Evolutionary conservation across 768 basidiomycete genomes (phyloP), one percentile per base, ranked within the genome.

Genomic region (Auriscalpium vulgare): DNA sequence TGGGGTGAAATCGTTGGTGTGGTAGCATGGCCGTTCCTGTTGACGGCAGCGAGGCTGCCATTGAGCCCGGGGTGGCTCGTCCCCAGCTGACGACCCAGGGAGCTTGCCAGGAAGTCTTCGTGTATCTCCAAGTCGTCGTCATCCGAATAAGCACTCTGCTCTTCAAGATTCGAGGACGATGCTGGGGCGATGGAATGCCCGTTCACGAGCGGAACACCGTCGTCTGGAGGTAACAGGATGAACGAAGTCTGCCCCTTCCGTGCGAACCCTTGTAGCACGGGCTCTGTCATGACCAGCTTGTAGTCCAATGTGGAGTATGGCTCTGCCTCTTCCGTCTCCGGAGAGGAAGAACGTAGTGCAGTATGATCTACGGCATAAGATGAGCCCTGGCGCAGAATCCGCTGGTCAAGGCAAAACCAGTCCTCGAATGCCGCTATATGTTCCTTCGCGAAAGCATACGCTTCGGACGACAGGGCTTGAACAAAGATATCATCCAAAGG

Each of bases 111-210:
- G 67, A 91, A 91, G 16, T 70, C 77, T 63, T 90, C 84, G 62
- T 79, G 80, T 53, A 91, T 91, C 68, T 90, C 88, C 48, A 89
- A 67, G 16, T 64, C 62, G 19, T 69, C 61, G 1, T 57, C 36
- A 52, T 56, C 55, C n/a, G 60, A 46, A 29, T 29, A 29, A 29
- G 4, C 7, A 29, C 29, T 29, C 29, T 29, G 29, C 53, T 57
- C 49, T 45, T 59, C 58, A 13, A 59, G 53, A 34, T 50, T 53
- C 34, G 38, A 40, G 29, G 49, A 21, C 4, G 49, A 50, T 5
- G 29, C 29, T 29, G 29, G 29, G 10, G 38, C 23, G 8, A 3
- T 3, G 23, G 43, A 4, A 43, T 61, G 47, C 10, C 57, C 51
- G 23, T 66, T 59, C 36, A 69, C 62, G 19, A 66, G 37, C 7